Evolutionary conservation across 2,329 filamentous ascomycete species (phyloP).

Genomic region (Metarhizium robertsii): DNA sequence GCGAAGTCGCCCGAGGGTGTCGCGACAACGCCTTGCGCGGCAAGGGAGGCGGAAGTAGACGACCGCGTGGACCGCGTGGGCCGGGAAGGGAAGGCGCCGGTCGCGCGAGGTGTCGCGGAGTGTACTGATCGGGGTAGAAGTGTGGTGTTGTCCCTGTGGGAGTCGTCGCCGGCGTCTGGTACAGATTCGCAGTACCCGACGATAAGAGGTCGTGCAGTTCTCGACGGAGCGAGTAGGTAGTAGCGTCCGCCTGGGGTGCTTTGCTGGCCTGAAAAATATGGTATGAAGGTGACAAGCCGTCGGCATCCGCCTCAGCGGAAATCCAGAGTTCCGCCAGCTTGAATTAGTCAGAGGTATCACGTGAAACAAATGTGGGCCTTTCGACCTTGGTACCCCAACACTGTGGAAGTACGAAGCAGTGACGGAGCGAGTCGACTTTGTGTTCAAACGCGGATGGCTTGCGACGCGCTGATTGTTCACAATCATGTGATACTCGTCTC

Average conservation of each 20-base stretch:
- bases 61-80: constrained; percentile 1
- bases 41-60: constrained; percentile 6
- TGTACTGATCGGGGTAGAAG: neutral
- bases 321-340: constrained; percentile 8
- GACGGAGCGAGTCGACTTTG: too few species aligned
- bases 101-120: constrained; percentile 6
- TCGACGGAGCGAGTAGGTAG: constrained; percentile 10
- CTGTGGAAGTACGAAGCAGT: neutral
- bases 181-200: neutral
- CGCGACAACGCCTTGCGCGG: constrained; percentile 6
- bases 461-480: neutral
- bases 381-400: neutral
- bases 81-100: constrained; percentile 4
- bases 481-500: neutral
- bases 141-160: neutral
- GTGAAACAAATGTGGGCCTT: neutral
- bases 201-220: constrained; percentile 6
- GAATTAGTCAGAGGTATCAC: constrained; percentile 1
- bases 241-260: constrained; percentile 8
- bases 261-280: constrained; percentile 18
- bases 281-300: constrained; percentile 13
- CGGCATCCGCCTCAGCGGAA: constrained; percentile 6
- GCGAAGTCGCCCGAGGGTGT: constrained; percentile 7
- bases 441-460: too few species aligned
- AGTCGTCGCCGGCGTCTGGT: constrained; percentile 2